Evolutionary conservation across 306 rosid genomes (phyloP).

Genomic region (Astragalus glycyphyllos): DNA sequence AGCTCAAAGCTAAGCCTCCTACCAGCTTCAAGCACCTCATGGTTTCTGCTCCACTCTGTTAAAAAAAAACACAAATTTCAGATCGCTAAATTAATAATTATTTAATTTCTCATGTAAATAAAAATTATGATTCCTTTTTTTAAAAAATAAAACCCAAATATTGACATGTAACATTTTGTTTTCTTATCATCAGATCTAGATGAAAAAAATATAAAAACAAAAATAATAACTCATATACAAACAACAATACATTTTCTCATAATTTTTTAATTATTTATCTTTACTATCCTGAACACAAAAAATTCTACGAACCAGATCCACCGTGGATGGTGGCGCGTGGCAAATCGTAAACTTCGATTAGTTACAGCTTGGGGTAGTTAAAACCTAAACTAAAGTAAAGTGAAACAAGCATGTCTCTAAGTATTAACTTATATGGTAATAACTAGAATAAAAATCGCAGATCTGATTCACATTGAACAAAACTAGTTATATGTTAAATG

Average conservation of each 20-base stretch:
- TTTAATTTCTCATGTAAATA: no score
- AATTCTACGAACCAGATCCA: background rate
- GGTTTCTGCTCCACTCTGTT: constrained; percentile 77
- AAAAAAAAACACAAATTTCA: background rate
- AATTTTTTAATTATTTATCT: background rate
- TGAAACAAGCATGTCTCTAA: background rate
- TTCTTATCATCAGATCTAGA: background rate
- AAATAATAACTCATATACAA: background rate
- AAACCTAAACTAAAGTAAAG: constrained; percentile 4
- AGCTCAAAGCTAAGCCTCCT: constrained; percentile 72
- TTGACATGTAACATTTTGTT: no score
- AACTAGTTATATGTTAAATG: background rate
- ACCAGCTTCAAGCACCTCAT: constrained; percentile 53
- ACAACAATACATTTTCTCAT: background rate
- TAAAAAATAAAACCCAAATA: no score
- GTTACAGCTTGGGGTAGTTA: background rate
- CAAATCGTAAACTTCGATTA: background rate
- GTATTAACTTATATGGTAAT: background rate
- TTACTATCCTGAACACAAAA: background rate
- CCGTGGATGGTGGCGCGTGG: constrained; percentile 52
- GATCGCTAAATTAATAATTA: background rate
- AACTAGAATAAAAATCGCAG: constrained; percentile 36
- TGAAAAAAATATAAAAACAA: background rate
- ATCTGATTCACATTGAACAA: constrained; percentile 56
- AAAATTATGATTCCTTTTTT: no score